A percentile compares a stretch with the other conserved stretches of the same genome.
Evolutionary conservation across 352 stramenopile species (phyloP).

Genomic region (Pythium aquatile): DNA sequence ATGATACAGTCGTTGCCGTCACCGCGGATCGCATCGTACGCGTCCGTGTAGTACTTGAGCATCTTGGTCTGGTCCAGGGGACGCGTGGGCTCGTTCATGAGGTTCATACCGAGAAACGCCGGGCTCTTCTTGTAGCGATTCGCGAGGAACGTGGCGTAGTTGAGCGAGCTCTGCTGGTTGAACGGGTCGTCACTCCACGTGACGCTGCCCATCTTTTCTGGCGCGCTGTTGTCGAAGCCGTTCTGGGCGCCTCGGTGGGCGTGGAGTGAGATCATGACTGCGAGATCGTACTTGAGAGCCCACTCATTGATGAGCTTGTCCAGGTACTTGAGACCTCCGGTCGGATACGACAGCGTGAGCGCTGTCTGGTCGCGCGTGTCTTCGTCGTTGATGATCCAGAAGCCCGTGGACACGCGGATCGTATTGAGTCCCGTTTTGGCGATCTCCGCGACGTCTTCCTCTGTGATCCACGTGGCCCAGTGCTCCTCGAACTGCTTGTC

Average conservation of each 20-base stretch:
- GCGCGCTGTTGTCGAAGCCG: constrained; percentile 66
- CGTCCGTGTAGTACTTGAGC: constrained; percentile 50
- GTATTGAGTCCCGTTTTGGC: constrained; percentile 60
- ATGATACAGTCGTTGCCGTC: constrained; percentile 59
- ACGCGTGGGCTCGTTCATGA: constrained; percentile 75
- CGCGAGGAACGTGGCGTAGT: constrained; percentile 46
- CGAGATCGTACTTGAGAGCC: constrained; percentile 57
- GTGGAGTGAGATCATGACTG: constrained; percentile 80
- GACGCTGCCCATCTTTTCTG: constrained; percentile 28
- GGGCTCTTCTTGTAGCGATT: constrained; percentile 38
- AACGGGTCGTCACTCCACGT: constrained; percentile 43
- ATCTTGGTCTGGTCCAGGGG: constrained; percentile 21
- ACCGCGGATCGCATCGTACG: constrained; percentile 47
- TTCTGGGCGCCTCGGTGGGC: constrained; percentile 73
- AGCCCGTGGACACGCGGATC: constrained; percentile 72
- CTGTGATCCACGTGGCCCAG: constrained; percentile 55
- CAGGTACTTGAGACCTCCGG: constrained; percentile 55
- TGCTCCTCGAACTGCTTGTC: constrained; percentile 57
- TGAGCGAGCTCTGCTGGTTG: constrained; percentile 59
- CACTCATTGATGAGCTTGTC: constrained; percentile 78
- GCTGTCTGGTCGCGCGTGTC: constrained; percentile 26
- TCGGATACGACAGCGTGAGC: constrained; percentile 38
- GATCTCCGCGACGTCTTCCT: constrained; percentile 65
- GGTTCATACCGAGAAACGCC: constrained; percentile 62
- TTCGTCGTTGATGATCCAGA: constrained; percentile 68